Base-by-base conservation (phyloP, 495 filamentous ascomycete species). In the Oleoguttula mirabilis region DNA sequence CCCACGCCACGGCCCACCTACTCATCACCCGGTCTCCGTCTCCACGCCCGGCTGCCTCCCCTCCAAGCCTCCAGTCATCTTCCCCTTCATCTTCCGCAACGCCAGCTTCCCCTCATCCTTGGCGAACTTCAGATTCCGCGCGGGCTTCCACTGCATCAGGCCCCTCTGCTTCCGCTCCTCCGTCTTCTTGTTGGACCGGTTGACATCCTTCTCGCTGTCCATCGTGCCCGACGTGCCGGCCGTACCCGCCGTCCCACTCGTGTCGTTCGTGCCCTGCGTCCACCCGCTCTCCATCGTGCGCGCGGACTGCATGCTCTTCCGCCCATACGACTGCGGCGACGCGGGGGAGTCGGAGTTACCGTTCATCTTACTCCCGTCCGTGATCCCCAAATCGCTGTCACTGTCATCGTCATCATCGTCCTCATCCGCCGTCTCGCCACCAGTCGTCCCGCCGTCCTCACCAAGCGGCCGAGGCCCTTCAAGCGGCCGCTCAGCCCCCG, bases 131-230 rank as follows among this genome's bases (percentile, higher is more conserved):
- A 70, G 62, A 50, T 80, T 77, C 50, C 80, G 60, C 64, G 79
- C 71, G 19, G 80, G 79, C 56, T 73, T 79, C 79, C 80, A 85
- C 57, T 83, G 80, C 78, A 83, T 82, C 51, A 82, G 43, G 8
- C 79, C 80, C 24, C 79, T 64, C 47, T 83, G 78, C 61, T 80
- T 79, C 11, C 80, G 62, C 51, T 80, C 74, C 49, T 82, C 59
- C 19, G 75, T 68, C 39, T 64, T 64, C 59, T 68, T 70, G 54
- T 79, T 80, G 46, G 68, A 62, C 50, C 68, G 68, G 55, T 77
- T 59, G 17, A 48, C 31, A 12, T 53, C 32, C 48, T 53, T 55
- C 33, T 19, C 6, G 8, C 17, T 38, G 19, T 19, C 10, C 31
- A 27, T 30, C 11, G 14, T 11, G 12, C 16, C 38, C 3, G 11